Evolutionary conservation across 23 red algal species (phyloP).

Genomic region (Gracilaria gracilis): DNA sequence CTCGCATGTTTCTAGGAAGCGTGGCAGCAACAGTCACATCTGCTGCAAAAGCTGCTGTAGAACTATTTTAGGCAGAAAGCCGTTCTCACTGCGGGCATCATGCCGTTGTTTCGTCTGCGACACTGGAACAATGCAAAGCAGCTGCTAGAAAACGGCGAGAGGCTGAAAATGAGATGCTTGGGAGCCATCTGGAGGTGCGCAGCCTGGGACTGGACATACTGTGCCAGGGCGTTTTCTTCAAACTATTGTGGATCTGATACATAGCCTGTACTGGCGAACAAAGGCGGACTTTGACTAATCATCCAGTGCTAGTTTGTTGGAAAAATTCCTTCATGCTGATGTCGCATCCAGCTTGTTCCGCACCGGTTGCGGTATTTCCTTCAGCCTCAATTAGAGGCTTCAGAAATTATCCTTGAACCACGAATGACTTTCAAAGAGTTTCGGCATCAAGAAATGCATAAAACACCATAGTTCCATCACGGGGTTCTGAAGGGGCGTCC

Average conservation of each 20-base stretch:
- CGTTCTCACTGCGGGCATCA: conserved; percentile 59
- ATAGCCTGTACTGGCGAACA: conserved; percentile 67
- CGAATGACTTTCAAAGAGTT: conserved; percentile 85
- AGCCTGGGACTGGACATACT: background rate
- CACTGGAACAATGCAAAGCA: conserved; percentile 24
- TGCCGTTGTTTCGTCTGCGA: conserved; percentile 35
- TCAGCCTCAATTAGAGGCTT: conserved; percentile 63
- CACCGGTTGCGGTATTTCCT: conserved; percentile 61
- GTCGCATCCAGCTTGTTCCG: conserved; percentile 63
- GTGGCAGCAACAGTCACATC: conserved; percentile 66
- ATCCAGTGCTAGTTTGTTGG: conserved; percentile 43
- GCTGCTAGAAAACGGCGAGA: conserved; percentile 12
- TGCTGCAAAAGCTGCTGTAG: conserved; percentile 74
- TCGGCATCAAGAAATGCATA: conserved; percentile 96
- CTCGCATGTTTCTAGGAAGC: conserved; percentile 32
- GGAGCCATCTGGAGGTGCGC: background rate
- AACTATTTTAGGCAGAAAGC: conserved; percentile 73
- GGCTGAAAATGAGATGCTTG: conserved; percentile 6
- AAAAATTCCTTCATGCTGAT: conserved; percentile 59
- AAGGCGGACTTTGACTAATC: conserved; percentile 73
- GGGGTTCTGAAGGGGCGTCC: conserved; percentile 94
- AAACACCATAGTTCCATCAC: conserved; percentile 97
- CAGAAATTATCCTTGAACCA: conserved; percentile 90
- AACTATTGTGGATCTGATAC: conserved; percentile 55
- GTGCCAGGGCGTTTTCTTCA: conserved; percentile 35